Percentiles rank a stretch among this genome's conserved stretches.
phyloP scores from a whole-genome alignment of 345 rosid genomes.

The Euphorbia peplus region DNA sequence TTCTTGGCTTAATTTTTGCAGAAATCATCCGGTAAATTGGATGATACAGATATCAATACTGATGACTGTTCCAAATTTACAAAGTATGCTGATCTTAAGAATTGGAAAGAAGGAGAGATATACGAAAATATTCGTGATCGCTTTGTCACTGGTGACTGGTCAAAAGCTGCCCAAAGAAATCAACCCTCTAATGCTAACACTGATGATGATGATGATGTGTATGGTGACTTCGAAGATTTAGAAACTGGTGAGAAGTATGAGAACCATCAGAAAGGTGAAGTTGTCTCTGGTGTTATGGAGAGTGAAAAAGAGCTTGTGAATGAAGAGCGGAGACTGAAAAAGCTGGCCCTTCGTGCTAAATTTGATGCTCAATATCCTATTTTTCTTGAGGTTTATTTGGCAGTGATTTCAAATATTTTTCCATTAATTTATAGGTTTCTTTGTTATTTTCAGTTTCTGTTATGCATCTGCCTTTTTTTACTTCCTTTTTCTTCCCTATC shows the following conservation, averaged over 20 bases:
- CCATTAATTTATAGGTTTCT: neutral
- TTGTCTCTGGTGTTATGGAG: conserved; percentile 28
- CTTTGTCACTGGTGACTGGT: conserved; percentile 90
- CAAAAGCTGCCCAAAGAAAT: conserved; percentile 67
- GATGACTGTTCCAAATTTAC: conserved; percentile 80
- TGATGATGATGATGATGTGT: conserved; percentile 42
- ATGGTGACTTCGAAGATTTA: conserved; percentile 93
- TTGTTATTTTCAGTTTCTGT: neutral
- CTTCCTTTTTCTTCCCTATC: neutral
- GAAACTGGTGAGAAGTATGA: conserved; percentile 69
- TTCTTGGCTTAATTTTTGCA: conserved; percentile 33
- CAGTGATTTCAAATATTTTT: neutral
- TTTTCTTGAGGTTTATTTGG: neutral
- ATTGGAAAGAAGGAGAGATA: conserved; percentile 64
- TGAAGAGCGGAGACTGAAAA: conserved; percentile 70
- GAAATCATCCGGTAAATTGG: conserved; percentile 47
- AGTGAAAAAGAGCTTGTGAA: conserved; percentile 42
- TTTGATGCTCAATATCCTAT: conserved; percentile 92
- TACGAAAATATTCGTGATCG: conserved; percentile 76
- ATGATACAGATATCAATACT: conserved; percentile 35
- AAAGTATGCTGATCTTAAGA: conserved; percentile 41
- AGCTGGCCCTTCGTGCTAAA: conserved; percentile 73
- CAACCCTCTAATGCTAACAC: conserved; percentile 26
- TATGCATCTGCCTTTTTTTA: neutral
- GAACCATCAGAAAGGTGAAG: conserved; percentile 30